Evolutionary conservation across 23 red algal genomes (phyloP), one percentile per base, ranked within the genome.

Genomic region (Agarophyton chilense): DNA sequence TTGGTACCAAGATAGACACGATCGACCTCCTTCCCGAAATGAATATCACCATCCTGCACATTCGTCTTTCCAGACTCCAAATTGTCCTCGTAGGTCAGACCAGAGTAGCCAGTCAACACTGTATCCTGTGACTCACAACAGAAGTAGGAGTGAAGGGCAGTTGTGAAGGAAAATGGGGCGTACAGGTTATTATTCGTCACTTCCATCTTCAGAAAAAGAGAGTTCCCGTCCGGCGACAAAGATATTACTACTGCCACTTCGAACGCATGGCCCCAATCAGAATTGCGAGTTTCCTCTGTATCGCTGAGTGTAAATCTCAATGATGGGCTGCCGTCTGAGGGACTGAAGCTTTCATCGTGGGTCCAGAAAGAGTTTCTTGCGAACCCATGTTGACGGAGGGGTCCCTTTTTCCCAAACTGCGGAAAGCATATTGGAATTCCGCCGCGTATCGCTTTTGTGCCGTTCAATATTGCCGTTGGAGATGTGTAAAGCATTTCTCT

Each of bases 381-480:
- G 80, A 94, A 98, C 19, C 95, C 95, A 73, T 98, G 95, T 67
- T 98, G 96, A 41, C 55, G 73, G 35, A 85, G 61, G 25, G 84
- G 77, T 22, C 88, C 87, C 28, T 88, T 88, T 74, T 86, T 92
- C 21, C 92, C 93, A 78, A 98, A 98, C 67, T 98, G 96, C 4
- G 96, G 96, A 62, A 85, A 98, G 72, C 96, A 98, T 14, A 98
- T 77, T 25, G 96, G 96, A 47, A 98, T 92, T 2, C 96, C 96
- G 12, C 96, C 96, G 10, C 96, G 93, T 61, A 98, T 95, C 13
- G 96, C 72, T 63, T 86, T 94, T 8, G 47, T 90, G 19, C 96
- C 92, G 79, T 96, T 81, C 64, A 94, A 79, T 0, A 92, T 85
- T 24, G 96, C 96, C 11, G 79, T 60, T 33, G 93, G 81, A 49